phyloP scores from a whole-genome alignment of 441 rosid species.

The Euphorbia corollata region DNA sequence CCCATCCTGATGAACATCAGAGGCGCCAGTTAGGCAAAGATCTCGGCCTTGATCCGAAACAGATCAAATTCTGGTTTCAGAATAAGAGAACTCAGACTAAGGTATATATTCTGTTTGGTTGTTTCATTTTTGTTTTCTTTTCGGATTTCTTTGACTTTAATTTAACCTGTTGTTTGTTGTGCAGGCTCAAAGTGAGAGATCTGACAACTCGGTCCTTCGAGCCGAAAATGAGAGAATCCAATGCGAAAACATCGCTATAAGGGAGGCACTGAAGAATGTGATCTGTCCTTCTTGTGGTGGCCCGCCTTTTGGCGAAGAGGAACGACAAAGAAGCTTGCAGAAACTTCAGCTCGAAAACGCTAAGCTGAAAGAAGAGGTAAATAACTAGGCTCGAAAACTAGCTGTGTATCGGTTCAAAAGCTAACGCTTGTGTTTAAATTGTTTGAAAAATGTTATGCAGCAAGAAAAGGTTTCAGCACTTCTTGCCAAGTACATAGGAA shows the following conservation, averaged over 20 bases:
- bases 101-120: slow-evolving; percentile 25
- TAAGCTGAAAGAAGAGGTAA: slow-evolving; percentile 41
- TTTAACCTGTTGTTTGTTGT: no score
- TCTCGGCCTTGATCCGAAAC: slow-evolving; percentile 41
- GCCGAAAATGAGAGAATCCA: slow-evolving; percentile 48
- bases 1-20: slow-evolving; percentile 60
- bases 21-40: slow-evolving; percentile 39
- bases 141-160: no score
- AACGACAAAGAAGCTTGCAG: slow-evolving; percentile 24
- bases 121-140: no score
- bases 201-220: slow-evolving; percentile 41
- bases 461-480: slow-evolving; percentile 28
- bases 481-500: slow-evolving; percentile 34
- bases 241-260: slow-evolving; percentile 44
- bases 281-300: slow-evolving; percentile 65
- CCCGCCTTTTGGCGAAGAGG: slow-evolving; percentile 37
- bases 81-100: slow-evolving; percentile 69
- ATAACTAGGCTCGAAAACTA: no score
- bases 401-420: no score
- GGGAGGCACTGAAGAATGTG: slow-evolving; percentile 45
- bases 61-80: slow-evolving; percentile 81
- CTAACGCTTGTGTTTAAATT: background rate
- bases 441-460: slow-evolving; percentile 25
- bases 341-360: slow-evolving; percentile 38
- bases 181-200: slow-evolving; percentile 47